phyloP scores from a whole-genome alignment of 2,329 filamentous ascomycete species.

The Mycosphaerella sp. region DNA sequence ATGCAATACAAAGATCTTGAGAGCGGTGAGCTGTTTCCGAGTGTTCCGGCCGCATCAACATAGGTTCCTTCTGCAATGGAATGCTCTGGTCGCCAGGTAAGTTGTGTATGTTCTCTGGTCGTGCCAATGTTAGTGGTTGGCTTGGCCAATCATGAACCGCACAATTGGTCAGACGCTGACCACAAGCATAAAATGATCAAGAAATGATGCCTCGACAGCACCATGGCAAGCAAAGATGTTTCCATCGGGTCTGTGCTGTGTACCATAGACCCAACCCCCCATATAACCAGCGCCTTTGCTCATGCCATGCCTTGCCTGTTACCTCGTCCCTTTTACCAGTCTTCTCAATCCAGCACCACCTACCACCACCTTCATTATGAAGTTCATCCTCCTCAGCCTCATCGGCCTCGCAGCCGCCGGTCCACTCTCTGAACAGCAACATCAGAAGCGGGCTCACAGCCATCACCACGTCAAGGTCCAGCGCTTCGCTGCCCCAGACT shows the following conservation, averaged over 20 bases:
- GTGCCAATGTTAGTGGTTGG: background rate
- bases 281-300: too few species aligned
- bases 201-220: background rate
- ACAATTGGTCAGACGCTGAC: background rate
- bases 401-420: background rate
- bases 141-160: background rate
- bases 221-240: too few species aligned
- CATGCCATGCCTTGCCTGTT: too few species aligned
- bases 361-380: background rate
- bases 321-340: too few species aligned
- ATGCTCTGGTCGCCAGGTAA: background rate
- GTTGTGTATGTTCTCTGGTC: background rate
- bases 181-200: background rate
- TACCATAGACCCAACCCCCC: too few species aligned
- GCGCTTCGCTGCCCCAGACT: background rate
- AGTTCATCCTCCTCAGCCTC: constrained; percentile 1
- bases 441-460: background rate
- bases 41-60: too few species aligned
- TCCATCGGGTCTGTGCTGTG: too few species aligned
- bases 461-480: constrained; percentile 6
- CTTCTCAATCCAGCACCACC: background rate
- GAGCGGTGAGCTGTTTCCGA: too few species aligned
- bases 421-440: constrained; percentile 1
- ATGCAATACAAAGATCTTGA: background rate
- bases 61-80: too few species aligned